A percentile compares a stretch with the other conserved stretches of the same genome.
These are phyloP conservation scores for Thecaphora frezii DNA, from an alignment of 1,284 basidiomycete species.

Conservation along the genomic window DNA sequence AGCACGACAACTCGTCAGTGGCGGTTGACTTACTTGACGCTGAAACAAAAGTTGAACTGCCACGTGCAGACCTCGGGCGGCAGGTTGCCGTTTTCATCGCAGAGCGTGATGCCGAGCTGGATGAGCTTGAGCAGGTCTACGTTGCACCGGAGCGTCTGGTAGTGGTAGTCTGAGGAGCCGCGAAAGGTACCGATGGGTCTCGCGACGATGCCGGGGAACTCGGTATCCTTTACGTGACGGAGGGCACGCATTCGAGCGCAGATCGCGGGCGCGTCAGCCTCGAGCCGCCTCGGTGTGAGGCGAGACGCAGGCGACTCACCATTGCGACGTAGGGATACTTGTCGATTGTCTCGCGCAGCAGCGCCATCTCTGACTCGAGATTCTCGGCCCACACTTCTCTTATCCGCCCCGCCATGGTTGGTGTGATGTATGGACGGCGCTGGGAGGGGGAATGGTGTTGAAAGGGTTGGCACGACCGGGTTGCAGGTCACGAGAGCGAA, in stretches of 20 bases:
- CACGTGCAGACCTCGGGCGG: constrained; percentile 82
- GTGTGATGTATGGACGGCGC: background rate
- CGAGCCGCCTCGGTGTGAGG: too few relatives aligned
- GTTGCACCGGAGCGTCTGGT: constrained; percentile 94
- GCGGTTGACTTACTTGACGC: constrained; percentile 50
- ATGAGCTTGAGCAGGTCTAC: constrained; percentile 98
- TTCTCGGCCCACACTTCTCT: constrained; percentile 90
- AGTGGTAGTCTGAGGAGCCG: constrained; percentile 96
- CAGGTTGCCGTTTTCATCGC: constrained; percentile 87
- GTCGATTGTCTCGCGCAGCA: constrained; percentile 82
- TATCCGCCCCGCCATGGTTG: constrained; percentile 51
- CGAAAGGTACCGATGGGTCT: constrained; percentile 94
- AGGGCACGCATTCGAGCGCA: too few relatives aligned
- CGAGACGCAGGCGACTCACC: too few relatives aligned
- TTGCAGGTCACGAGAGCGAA: too few relatives aligned
- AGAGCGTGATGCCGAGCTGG: constrained; percentile 91
- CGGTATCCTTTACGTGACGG: constrained; percentile 69
- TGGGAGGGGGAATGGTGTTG: background rate
- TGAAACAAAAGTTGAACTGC: constrained; percentile 99
- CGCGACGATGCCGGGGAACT: constrained; percentile 97
- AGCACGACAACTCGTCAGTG: too few relatives aligned
- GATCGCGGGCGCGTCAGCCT: background rate
- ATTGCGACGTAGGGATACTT: constrained; percentile 92
- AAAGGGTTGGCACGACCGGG: too few relatives aligned
- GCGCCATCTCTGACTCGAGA: constrained; percentile 86